Base-by-base conservation (phyloP, 441 rosid species). In the Hura crepitans region DNA sequence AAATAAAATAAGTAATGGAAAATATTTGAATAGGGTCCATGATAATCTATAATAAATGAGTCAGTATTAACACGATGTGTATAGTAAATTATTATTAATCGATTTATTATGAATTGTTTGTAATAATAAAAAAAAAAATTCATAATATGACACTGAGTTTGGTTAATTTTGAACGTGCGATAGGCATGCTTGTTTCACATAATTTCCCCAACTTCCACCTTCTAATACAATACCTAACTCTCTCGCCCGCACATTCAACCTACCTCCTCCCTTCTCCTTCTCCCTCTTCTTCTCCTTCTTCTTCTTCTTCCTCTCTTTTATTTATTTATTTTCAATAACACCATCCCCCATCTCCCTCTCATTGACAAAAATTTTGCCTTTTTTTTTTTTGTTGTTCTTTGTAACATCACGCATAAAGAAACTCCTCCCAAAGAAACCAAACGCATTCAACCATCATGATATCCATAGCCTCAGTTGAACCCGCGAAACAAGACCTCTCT, bases 401-500 rank as follows among this genome's bases (percentile, higher is more conserved):
- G n/a, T 25, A 25, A 12, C 25, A 56, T 45, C 14, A 27, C 45
- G 28, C 46, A 25, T 10, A 14, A 56, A 23, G 5, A 13, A 43
- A 18, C 20, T 0, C 15, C 5, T 1, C 27, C 25, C 14, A 39
- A 2, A 62, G 11, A 39, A 15, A 13, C 13, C 12, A 14, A 45
- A 67, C 9, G 11, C 54, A 30, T 20, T 45, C 56, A 20, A 11
- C 6, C 25, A 70, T 1, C 61, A 82, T 82, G 85, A 79, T 80
- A 8, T 71, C 85, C 70, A 1, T 78, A 0, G 82, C 77, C 54
- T 37, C 76, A 18, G 37, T 28, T 46, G 84, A 81, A 20, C 66
- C 81, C 1, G 65, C 78, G 9, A 78, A 77, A 31, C 66, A 75
- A 6, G 78, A 74, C 13, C 62, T 71, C 25, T 71, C 83, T 33